These are phyloP conservation scores for Pistacia atlantica DNA, from an alignment of 345 rosid species.

Conservation along the genomic window DNA sequence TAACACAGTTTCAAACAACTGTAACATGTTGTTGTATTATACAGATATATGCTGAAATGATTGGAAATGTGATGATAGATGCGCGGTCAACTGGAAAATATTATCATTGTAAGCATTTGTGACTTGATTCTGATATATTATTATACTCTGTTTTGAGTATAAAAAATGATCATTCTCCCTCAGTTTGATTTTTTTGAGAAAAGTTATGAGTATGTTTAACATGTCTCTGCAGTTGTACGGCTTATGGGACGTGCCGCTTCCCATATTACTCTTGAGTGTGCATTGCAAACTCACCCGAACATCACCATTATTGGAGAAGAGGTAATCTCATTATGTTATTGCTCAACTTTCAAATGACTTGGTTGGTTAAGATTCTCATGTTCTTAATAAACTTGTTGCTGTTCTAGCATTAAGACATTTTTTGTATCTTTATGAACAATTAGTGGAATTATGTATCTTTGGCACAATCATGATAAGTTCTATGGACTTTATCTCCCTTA, in stretches of 20 bases:
- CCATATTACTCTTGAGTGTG: constrained; percentile 95
- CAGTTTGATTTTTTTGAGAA: neutral
- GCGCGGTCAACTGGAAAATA: constrained; percentile 98
- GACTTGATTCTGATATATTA: neutral
- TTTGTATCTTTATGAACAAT: neutral
- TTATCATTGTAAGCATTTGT: constrained; percentile 80
- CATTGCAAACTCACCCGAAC: constrained; percentile 96
- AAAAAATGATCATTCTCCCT: neutral
- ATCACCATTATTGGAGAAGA: constrained; percentile 95
- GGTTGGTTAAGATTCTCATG: neutral
- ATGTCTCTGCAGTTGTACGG: constrained; percentile 73
- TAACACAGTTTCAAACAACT: neutral
- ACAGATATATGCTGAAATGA: constrained; percentile 98
- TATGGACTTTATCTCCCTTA: neutral
- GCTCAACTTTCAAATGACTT: neutral
- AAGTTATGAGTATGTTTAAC: neutral
- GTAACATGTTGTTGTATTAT: constrained; percentile 1
- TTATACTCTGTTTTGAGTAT: neutral
- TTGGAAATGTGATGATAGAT: constrained; percentile 98
- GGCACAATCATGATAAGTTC: neutral
- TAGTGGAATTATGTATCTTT: neutral
- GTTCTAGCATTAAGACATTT: neutral
- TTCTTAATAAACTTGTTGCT: neutral
- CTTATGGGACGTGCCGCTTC: constrained; percentile 99
- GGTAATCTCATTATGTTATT: constrained; percentile 38